Base-by-base conservation (phyloP, 2,329 filamentous ascomycete genomes). In the Tolypocladium pustulatum region DNA sequence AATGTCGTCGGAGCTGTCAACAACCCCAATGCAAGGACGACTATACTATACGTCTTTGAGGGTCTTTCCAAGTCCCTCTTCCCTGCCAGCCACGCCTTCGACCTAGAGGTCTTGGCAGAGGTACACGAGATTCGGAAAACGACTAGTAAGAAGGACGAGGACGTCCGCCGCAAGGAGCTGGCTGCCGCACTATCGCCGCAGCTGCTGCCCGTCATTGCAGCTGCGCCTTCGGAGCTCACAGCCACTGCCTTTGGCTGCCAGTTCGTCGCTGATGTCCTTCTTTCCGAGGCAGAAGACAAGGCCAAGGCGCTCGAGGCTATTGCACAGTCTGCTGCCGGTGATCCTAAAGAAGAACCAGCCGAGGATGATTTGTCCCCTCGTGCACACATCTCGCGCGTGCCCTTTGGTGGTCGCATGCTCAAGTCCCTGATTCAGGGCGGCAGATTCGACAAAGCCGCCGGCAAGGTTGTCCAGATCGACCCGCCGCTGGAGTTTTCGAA, bases 91-190 rank as follows among this genome's bases (percentile, higher is more conserved):
- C 81, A 90, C 59, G 79, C 82, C 13, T 80, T 80, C 38, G 87
- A 91, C 62, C 74, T 90, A 40, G 83, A 88, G 58, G 74, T 94
- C 17, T 77, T 99, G 5, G 79, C 84, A 59, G 89, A 97, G 71
- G 76, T 97, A 30, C 88, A 90, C 68, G 82, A 85, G 58, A 88
- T 96, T 62, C 86, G 94, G 57, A 83, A 86, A 65, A 86, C 82
- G 17, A 97, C 92, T 2, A 96, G 90, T 63, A 99, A 97, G 77
- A 99, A 99, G 75, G 91, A 96, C 59, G 80, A 90, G 0, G 86
- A 88, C 57, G 74, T 82, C 27, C 84, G 94, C 60, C 85, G 89
- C 59, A 80, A 84, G 65, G 94, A 97, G 71, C 78, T 99, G 49
- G 78, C 90, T 27, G 83, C 85, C 60, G 81, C 85, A 13, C 76